Evolutionary conservation across 2,329 filamentous ascomycete species (phyloP).

Genomic region (Aspergillus clavatus): DNA sequence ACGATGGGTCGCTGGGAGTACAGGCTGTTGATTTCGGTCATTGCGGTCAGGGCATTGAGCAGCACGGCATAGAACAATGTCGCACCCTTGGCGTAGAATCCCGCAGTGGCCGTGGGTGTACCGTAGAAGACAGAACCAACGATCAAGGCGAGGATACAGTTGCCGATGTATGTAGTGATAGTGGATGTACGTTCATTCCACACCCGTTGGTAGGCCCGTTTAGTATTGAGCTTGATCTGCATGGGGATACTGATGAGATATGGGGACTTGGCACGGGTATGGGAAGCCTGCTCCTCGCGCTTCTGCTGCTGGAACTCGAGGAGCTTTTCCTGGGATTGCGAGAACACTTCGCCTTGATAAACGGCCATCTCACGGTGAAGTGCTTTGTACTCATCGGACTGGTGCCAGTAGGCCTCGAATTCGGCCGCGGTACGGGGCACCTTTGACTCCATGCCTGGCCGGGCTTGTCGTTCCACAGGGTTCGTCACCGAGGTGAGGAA

Average conservation of each 20-base stretch:
- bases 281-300: constrained; percentile 34
- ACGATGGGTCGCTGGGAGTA: constrained; percentile 22
- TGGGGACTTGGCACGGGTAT: constrained; percentile 61
- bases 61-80: constrained; percentile 82
- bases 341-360: constrained; percentile 27
- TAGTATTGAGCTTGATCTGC: constrained; percentile 73
- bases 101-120: constrained; percentile 56
- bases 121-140: constrained; percentile 77
- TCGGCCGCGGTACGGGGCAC: constrained; percentile 65
- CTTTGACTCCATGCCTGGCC: constrained; percentile 54
- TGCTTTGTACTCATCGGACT: constrained; percentile 44
- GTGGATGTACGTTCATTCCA: constrained; percentile 69
- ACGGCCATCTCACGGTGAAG: constrained; percentile 38
- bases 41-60: constrained; percentile 68
- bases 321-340: constrained; percentile 28
- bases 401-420: constrained; percentile 55
- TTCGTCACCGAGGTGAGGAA: constrained; percentile 66
- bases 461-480: constrained; percentile 51
- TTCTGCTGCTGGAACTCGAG: constrained; percentile 32
- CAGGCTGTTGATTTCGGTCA: constrained; percentile 40
- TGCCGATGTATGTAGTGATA: constrained; percentile 58
- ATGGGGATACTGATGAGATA: constrained; percentile 69
- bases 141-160: constrained; percentile 69
- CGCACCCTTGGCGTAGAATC: constrained; percentile 71
- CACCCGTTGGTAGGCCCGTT: constrained; percentile 72